Conservation (phyloP, 2,329 filamentous ascomycete species). For the Pyricularia grisea region DNA sequence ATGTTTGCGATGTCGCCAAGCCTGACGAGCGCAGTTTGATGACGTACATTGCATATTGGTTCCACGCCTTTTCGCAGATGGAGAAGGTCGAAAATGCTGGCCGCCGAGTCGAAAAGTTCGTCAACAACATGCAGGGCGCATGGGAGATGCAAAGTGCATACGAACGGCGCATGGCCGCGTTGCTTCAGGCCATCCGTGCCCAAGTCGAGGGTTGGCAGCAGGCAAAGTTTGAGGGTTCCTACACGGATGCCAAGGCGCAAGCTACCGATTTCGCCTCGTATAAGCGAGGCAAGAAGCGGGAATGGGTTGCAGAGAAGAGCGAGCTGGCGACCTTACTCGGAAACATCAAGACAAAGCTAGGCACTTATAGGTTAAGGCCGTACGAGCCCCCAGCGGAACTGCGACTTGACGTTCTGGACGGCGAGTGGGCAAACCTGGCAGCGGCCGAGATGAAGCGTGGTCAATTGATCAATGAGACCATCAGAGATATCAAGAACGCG, state of each 20-base stretch:
- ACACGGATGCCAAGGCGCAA: conserved; percentile 84
- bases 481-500: conserved; percentile 95
- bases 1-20: conserved; percentile 93
- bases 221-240: conserved; percentile 82
- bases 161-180: conserved; percentile 78
- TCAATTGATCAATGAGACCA: conserved; percentile 95
- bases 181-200: conserved; percentile 64
- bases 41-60: conserved; percentile 99
- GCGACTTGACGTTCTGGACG: conserved; percentile 71
- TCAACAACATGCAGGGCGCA: conserved; percentile 96
- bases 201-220: conserved; percentile 71
- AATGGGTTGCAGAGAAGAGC: conserved; percentile 97
- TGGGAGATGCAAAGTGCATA: conserved; percentile 99
- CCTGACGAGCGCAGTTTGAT: conserved; percentile 95
- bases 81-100: conserved; percentile 97
- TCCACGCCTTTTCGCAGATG: conserved; percentile 98
- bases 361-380: conserved; percentile 82
- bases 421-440: conserved; percentile 71
- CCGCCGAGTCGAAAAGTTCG: conserved; percentile 92
- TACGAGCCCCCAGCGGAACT: conserved; percentile 86
- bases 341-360: conserved; percentile 98
- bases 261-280: conserved; percentile 74
- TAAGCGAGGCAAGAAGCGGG: conserved; percentile 82
- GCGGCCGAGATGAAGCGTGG: conserved; percentile 80
- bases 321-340: conserved; percentile 87